Base-by-base conservation (phyloP, 75 land plant species). In the Pinus taeda region DNA sequence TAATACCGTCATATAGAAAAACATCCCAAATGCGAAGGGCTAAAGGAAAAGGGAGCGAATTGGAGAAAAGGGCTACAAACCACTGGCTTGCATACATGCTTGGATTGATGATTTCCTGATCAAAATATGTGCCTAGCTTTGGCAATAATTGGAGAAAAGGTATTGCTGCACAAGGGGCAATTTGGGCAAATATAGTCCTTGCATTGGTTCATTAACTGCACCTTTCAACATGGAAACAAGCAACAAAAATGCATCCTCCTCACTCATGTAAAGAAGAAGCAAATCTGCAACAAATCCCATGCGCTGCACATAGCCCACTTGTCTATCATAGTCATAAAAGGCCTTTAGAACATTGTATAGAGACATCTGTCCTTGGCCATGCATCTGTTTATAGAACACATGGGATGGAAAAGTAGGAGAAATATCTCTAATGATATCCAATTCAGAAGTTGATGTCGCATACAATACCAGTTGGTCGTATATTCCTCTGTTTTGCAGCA, bases 381-480 rank as follows among this genome's bases (percentile, higher is more conserved):
- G 42, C 42, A 98, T 88, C 79, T 94, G 95, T 81, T 92, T 98
- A 78, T 92, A 94, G 87, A 92, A 97, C 37, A 92, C 98, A 87
- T 97, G 99, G 17, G 99, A 88, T 60, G 99, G 99, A 79, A 97
- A 97, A 26, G 99, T 97, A 14, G 98, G 93, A 65, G 98, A 94
- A 37, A 97, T 97, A 75, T 97, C 99, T 18, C 95, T 85, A 39
- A 97, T 97, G 59, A 97, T 97, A 74, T 97, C 99, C 83, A 94
- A 57, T 63, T 97, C 99, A 62, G 99, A 89, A 60, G 99, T 80
- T 53, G 95, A 94, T 75, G 97, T 90, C 85, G 94, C 99, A 79
- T 94, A 97, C 70, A 97, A 85, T 29, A 97, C 95, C 73, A 97
- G 78, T 97, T 97, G 99, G 95, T 96, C 97, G 80, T 96, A 96